Base-by-base conservation (phyloP, 495 filamentous ascomycete genomes). In the Entonaema liquescens region DNA sequence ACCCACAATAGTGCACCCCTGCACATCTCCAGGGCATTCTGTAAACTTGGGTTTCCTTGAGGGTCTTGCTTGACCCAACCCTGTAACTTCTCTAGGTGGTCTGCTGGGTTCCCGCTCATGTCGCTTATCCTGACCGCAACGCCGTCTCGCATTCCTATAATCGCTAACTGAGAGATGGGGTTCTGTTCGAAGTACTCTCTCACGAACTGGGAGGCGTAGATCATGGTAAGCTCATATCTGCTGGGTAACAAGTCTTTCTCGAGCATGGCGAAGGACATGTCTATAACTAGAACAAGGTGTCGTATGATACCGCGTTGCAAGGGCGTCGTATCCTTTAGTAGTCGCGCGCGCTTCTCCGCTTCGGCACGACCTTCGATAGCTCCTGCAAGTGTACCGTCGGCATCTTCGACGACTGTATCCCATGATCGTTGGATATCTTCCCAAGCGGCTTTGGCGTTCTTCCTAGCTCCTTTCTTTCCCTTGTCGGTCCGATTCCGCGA, bases 181-280 rank as follows among this genome's bases (percentile, higher is more conserved):
- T 99, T 99, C 78, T 99, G 95, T 78, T 98, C 95, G 77, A 98
- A 99, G 80, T 93, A 99, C 71, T 98, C 96, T 50, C 89, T 86
- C 38, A 98, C 91, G 77, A 97, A 98, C 65, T 92, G 91, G 66
- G 90, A 86, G 50, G 94, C 92, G 81, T 94, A 96, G 71, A 89
- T 89, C 65, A 98, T 85, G 8, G 89, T 89, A 38, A 97, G 85
- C 44, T 93, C 86, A 78, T 95, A 93, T 33, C 95, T 88, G 19
- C 87, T 97, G 5, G 95, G 95, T 13, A 93, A 88, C 33, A 98
- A 84, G 72, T 99, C 95, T 78, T 98, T 98, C 80, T 98, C 95
- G 13, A 87, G 80, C 95, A 99, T 99, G 19, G 94, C 93, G 68
- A 91, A 89, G 56, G 91, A 94, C 77, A 98, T 89, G 77, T 99